Percentiles rank a stretch among this genome's conserved stretches.
Evolutionary conservation across 495 filamentous ascomycete species (phyloP).

Genomic region (Podospora bellae-mahoneyi): DNA sequence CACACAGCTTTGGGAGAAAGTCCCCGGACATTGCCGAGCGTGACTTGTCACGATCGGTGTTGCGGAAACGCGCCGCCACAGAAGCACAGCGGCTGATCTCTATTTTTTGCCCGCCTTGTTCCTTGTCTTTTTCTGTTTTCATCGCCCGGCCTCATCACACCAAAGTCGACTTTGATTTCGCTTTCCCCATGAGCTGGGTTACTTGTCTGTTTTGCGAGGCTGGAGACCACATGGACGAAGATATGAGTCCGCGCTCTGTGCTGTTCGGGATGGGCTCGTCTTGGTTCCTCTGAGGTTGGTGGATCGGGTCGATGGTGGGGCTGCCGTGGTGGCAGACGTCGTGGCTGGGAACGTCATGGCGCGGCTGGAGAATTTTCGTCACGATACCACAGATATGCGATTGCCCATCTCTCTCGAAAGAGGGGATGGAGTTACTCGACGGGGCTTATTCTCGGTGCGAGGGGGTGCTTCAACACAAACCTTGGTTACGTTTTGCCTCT

Average conservation of each 20-base stretch:
- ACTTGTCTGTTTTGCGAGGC: conserved; percentile 20
- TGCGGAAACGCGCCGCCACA: conserved; percentile 99
- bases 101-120: conserved; percentile 48
- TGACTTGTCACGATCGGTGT: conserved; percentile 39
- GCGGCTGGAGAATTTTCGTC: conserved; percentile 69
- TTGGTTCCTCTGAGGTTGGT: conserved; percentile 34
- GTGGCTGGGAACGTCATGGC: conserved; percentile 40
- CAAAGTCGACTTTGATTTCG: conserved; percentile 31
- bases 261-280: conserved; percentile 36
- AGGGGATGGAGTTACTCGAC: conserved; percentile 89
- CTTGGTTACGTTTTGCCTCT: conserved; percentile 5
- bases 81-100: conserved; percentile 75
- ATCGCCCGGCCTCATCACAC: conserved; percentile 37
- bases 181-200: conserved; percentile 8
- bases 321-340: conserved; percentile 37
- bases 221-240: conserved; percentile 66
- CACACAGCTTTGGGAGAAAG: conserved; percentile 95
- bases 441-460: conserved; percentile 99
- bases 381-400: conserved; percentile 96
- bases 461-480: conserved; percentile 53
- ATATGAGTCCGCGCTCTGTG: conserved; percentile 76
- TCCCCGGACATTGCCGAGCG: conserved; percentile 87
- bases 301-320: conserved; percentile 38
- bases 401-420: conserved; percentile 58
- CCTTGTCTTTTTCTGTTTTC: conserved; percentile 48